phyloP scores from a whole-genome alignment of 345 rosid genomes.

The Balakata baccata region DNA sequence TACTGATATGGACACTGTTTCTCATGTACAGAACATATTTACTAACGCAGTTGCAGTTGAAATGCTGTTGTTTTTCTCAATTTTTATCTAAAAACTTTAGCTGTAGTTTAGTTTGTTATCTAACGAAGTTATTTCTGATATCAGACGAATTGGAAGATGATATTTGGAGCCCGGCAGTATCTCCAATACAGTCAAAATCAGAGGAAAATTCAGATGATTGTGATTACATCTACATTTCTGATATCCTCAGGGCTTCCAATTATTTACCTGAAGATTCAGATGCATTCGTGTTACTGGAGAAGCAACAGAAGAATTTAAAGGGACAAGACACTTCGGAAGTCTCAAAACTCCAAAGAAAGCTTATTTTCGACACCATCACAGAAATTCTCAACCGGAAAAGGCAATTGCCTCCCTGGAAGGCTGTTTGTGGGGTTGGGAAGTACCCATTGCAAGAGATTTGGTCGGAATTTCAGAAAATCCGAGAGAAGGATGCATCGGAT shows the following conservation, averaged over 20 bases:
- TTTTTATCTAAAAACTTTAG: background rate
- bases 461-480: conserved; percentile 58
- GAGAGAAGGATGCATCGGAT: conserved; percentile 45
- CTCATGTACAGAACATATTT: background rate
- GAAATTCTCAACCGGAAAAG: conserved; percentile 58
- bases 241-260: conserved; percentile 57
- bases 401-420: conserved; percentile 58
- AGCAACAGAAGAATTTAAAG: conserved; percentile 55
- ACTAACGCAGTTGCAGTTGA: conserved; percentile 6
- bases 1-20: conserved; percentile 23
- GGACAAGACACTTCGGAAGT: conserved; percentile 52
- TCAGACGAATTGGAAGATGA: conserved; percentile 75
- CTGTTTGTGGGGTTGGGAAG: conserved; percentile 16
- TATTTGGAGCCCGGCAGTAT: conserved; percentile 46
- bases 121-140: background rate
- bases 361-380: conserved; percentile 56
- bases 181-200: conserved; percentile 26
- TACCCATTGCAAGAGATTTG: conserved; percentile 50
- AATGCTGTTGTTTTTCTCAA: background rate
- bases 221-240: conserved; percentile 72
- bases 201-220: conserved; percentile 41
- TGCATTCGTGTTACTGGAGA: conserved; percentile 63
- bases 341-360: conserved; percentile 58
- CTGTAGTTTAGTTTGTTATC: too few species aligned
- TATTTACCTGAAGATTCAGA: conserved; percentile 55